These are phyloP conservation scores for Colletotrichum limetticola DNA, from an alignment of 2,329 filamentous ascomycete genomes.

Conservation along the genomic window DNA sequence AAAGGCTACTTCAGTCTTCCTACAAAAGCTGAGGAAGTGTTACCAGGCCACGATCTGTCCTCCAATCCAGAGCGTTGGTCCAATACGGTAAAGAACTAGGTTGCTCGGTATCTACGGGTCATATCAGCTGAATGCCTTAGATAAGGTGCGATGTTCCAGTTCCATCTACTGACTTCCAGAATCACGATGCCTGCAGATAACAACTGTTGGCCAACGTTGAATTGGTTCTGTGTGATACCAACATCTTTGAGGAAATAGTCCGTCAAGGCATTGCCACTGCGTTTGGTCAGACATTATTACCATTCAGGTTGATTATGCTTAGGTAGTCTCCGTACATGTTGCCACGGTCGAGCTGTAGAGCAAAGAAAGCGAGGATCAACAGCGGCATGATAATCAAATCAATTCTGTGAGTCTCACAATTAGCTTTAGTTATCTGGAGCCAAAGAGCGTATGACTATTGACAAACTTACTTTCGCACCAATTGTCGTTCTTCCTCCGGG, in stretches of 20 bases:
- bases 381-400: slow-evolving; percentile 58
- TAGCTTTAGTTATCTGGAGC: neutral
- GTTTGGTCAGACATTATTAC: neutral
- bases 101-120: slow-evolving; percentile 55
- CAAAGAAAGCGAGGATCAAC: slow-evolving; percentile 57
- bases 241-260: slow-evolving; percentile 58
- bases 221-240: slow-evolving; percentile 59
- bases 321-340: slow-evolving; percentile 44
- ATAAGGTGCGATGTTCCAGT: neutral
- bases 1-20: slow-evolving; percentile 37
- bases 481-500: slow-evolving; percentile 40
- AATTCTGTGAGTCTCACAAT: slow-evolving; percentile 44
- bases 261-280: slow-evolving; percentile 34
- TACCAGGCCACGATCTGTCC: slow-evolving; percentile 55
- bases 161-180: slow-evolving; percentile 43
- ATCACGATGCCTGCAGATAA: slow-evolving; percentile 61
- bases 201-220: slow-evolving; percentile 63
- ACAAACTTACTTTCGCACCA: slow-evolving; percentile 42
- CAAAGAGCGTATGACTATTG: too few species aligned
- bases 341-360: slow-evolving; percentile 50
- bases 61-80: slow-evolving; percentile 58
- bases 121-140: neutral
- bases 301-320: too few species aligned
- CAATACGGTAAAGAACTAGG: slow-evolving; percentile 56
- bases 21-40: slow-evolving; percentile 29